These are phyloP conservation scores for Amanita subjunquillea DNA, from an alignment of 768 basidiomycete genomes.

Conservation along the genomic window DNA sequence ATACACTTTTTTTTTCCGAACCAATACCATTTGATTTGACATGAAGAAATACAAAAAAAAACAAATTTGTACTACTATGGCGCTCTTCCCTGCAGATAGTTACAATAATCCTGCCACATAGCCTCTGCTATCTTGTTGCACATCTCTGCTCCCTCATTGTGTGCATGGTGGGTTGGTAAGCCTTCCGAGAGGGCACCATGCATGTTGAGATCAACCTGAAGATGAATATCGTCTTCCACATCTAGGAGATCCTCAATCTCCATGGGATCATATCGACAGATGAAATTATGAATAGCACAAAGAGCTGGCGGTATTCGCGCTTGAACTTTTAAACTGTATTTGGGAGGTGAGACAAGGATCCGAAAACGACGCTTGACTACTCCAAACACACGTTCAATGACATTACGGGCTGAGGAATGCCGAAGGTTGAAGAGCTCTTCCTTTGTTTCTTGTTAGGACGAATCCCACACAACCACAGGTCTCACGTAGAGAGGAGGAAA, in stretches of 20 bases:
- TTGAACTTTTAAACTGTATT: background rate
- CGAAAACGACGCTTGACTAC: constrained; percentile 4
- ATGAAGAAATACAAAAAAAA: background rate
- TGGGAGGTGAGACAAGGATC: background rate
- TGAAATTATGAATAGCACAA: background rate
- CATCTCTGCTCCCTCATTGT: background rate
- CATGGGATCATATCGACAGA: background rate
- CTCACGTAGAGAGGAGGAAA: too few relatives aligned
- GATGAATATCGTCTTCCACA: background rate
- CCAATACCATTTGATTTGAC: background rate
- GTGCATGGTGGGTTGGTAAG: background rate
- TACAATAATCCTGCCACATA: background rate
- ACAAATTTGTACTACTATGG: too few relatives aligned
- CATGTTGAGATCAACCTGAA: background rate
- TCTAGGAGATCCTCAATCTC: background rate
- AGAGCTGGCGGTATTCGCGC: background rate
- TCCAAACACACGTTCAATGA: constrained; percentile 29
- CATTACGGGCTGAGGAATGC: constrained; percentile 23
- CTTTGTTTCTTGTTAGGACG: background rate
- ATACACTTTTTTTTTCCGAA: background rate
- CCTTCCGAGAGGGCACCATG: background rate
- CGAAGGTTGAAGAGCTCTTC: constrained; percentile 27
- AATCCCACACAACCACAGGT: too few relatives aligned
- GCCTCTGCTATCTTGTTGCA: background rate
- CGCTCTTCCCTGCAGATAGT: background rate